Evolutionary conservation across 768 basidiomycete species (phyloP).

Genomic region (Amanita rubescens): DNA sequence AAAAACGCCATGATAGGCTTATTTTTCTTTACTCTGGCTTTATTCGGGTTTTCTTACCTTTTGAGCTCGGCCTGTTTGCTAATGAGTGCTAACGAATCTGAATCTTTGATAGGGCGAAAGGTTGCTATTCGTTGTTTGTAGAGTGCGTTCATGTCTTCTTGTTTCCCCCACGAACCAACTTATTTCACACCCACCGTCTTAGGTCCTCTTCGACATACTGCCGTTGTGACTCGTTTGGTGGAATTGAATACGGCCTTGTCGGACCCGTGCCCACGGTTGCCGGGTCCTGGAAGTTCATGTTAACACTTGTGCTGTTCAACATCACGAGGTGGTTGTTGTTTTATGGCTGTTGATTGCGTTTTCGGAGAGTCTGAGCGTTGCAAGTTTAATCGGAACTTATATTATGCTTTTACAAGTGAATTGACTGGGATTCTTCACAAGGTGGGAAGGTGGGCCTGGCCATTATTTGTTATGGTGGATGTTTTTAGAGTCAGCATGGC

Average conservation of each 20-base stretch:
- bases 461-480: too few relatives aligned
- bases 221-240: constrained; percentile 92
- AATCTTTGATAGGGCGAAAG: constrained; percentile 64
- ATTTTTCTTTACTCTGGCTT: constrained; percentile 95
- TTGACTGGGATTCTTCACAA: constrained; percentile 12
- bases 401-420: constrained; percentile 99
- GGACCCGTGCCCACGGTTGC: constrained; percentile 88
- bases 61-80: constrained; percentile 92
- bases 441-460: too few relatives aligned
- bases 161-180: too few relatives aligned
- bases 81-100: constrained; percentile 46
- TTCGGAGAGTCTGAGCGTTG: constrained; percentile 78
- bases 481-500: too few relatives aligned
- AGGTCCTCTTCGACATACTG: constrained; percentile 95
- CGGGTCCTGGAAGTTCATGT: constrained; percentile 97
- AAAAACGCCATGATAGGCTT: constrained; percentile 42
- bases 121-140: constrained; percentile 95
- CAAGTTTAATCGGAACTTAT: constrained; percentile 88
- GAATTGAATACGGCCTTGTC: constrained; percentile 91
- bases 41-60: constrained; percentile 96
- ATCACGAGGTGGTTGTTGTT: constrained; percentile 87
- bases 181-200: too few relatives aligned
- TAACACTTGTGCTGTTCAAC: constrained; percentile 94
- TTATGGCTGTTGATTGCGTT: constrained; percentile 87
- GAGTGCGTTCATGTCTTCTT: too few relatives aligned